A percentile compares a stretch with the other conserved stretches of the same genome.
Evolutionary conservation across 495 filamentous ascomycete genomes (phyloP).

Genomic region (Xylaria grammica): DNA sequence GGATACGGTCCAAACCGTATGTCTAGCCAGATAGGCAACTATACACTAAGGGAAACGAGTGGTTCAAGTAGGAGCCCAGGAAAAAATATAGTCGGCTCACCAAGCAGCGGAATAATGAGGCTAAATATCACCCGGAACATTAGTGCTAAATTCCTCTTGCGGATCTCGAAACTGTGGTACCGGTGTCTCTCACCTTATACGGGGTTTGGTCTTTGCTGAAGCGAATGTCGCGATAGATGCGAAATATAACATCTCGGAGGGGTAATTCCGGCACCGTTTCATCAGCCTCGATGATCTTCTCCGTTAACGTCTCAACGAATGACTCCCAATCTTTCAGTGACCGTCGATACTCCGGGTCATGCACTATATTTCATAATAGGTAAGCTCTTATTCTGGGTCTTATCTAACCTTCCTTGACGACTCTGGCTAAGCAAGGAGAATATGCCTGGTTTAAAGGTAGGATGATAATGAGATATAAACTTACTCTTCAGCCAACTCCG

Average conservation of each 20-base stretch:
- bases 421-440: not conserved
- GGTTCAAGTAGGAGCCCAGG: not conserved
- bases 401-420: not conserved
- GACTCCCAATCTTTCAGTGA: constrained; percentile 78
- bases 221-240: constrained; percentile 82
- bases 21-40: not conserved
- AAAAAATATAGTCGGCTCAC: constrained; percentile 43
- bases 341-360: constrained; percentile 77
- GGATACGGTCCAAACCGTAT: not conserved
- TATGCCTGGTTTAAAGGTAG: no score
- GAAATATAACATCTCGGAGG: constrained; percentile 81
- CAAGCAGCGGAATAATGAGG: constrained; percentile 83
- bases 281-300: constrained; percentile 72
- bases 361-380: constrained; percentile 50
- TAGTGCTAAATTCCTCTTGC: not conserved
- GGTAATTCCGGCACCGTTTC: constrained; percentile 83
- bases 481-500: constrained; percentile 81
- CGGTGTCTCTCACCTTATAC: constrained; percentile 68
- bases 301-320: constrained; percentile 71
- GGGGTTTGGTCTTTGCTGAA: constrained; percentile 82
- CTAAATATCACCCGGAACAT: constrained; percentile 37
- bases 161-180: not conserved
- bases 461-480: constrained; percentile 20
- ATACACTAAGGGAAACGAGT: not conserved
- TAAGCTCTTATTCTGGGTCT: not conserved